Base-by-base conservation (phyloP, 768 basidiomycete species). In the Boletellus sp. region DNA sequence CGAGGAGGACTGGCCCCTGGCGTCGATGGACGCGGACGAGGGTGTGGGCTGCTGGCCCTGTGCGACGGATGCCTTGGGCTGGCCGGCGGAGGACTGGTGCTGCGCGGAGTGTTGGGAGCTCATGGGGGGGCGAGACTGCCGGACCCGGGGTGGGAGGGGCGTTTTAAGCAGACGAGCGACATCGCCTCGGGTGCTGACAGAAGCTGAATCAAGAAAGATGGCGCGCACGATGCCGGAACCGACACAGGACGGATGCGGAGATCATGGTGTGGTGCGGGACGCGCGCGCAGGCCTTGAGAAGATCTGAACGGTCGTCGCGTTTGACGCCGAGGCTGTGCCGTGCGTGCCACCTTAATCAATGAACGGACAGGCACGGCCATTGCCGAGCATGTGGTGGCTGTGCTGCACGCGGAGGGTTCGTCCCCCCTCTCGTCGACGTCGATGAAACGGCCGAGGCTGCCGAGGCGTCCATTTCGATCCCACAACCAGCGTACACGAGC, bases 81-180 rank as follows among this genome's bases (percentile, higher is more conserved):
- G 63, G 45, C 49, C 47, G 13, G 56, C 55, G 45, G 42, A 10
- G 33, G 49, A 15, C 40, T 62, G 54, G 35, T 51, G 37, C n/a
- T 55, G 52, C 3, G 61, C 39, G 38, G 51, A 53, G 56, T 55
- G 38, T 38, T 69, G 69, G 52, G 45, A 48, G 58, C 33, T 60
- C 68, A 70, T 71, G 53, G 40, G 20, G 34, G 22, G 23, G 36
- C 33, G 19, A 31, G n/a, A 16, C 17, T 20, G 48, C 22, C 34
- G 45, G 47, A 31, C 42, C 9, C 17, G 10, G 42, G 33, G 35
- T 13, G 43, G n/a, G 51, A 38, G 54, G 50, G 6, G 9, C 28
- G 7, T 28, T 38, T 69, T 69, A 70, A 60, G 70, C 67, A 59
- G 26, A 19, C 33, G 38, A 42, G 28, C 28, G 47, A 57, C 64